Evolutionary conservation across 306 rosid species (phyloP), one percentile per base, ranked within the genome.

Genomic region (Parietaria judaica): DNA sequence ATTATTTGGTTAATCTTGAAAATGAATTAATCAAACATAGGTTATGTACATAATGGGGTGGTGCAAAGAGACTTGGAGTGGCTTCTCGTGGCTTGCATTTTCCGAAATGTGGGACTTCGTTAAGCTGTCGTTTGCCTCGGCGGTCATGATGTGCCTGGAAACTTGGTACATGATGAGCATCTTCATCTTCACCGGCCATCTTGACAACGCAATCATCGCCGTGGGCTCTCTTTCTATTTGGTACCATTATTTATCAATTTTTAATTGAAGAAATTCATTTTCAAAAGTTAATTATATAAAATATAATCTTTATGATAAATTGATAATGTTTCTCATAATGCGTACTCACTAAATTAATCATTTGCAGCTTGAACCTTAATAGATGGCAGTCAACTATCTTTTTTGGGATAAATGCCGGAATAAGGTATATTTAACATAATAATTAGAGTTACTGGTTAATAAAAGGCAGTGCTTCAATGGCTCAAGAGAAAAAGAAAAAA

Each of bases 111-210:
- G 94, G 97, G 78, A 79, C 6, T 84, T 87, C 64, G 81, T 81
- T 35, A 77, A 76, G 76, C 94, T 84, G 11, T 86, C 97, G 3
- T 48, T 90, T 59, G 91, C 89, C n/a, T 86, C 94, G 2, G 90
- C 95, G 50, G 68, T 87, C 8, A 90, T 90, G 95, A 80, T 86
- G 36, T 84, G 90, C 66, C 78, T 90, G 64, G 97, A 86, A 78
- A 9, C 81, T 61, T 86, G 97, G 85, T 70, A 74, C 44, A 34
- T 6, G 36, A 72, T 62, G 45, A 56, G 61, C 50, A 71, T 78
- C 34, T 16, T 68, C 13, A 23, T 80, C 12, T 72, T 73, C 51
- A 71, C 72, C 41, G 89, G 89, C 23, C 41, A 14, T 14, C 70
- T 86, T 23, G 47, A 64, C 3, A 71, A 80, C 46, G 75, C 85